Evolutionary conservation across 2,329 filamentous ascomycete species (phyloP).

Genomic region (Ophiostoma australiae): DNA sequence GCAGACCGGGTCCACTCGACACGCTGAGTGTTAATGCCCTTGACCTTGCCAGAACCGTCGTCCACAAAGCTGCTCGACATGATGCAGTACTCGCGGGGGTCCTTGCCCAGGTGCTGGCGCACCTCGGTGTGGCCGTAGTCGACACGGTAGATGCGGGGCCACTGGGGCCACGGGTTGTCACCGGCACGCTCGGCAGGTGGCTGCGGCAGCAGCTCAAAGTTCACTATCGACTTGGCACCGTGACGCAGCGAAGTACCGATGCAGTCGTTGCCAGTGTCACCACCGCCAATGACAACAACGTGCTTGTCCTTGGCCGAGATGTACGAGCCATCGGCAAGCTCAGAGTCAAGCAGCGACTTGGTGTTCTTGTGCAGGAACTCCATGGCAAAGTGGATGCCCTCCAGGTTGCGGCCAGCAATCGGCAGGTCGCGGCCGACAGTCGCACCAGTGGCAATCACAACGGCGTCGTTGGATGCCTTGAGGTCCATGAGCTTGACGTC

Average conservation of each 20-base stretch:
- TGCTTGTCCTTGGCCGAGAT: constrained; percentile 94
- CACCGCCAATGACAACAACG: constrained; percentile 93
- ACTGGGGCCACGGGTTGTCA: constrained; percentile 98
- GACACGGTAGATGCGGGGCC: constrained; percentile 96
- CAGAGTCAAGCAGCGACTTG: constrained; percentile 91
- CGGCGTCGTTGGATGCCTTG: constrained; percentile 69
- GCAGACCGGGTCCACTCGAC: constrained; percentile 94
- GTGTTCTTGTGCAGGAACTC: constrained; percentile 97
- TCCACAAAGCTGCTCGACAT: constrained; percentile 97
- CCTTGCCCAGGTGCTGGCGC: constrained; percentile 91
- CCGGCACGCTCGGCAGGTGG: constrained; percentile 82
- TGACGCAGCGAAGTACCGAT: constrained; percentile 95
- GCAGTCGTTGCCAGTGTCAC: constrained; percentile 96
- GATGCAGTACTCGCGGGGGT: constrained; percentile 94
- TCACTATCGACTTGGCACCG: constrained; percentile 90
- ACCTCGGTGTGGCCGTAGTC: constrained; percentile 97
- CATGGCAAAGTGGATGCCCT: constrained; percentile 95
- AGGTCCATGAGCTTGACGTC: constrained; percentile 67
- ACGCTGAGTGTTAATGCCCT: constrained; percentile 91
- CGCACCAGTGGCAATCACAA: constrained; percentile 86
- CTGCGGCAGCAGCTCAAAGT: constrained; percentile 93
- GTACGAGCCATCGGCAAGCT: constrained; percentile 76
- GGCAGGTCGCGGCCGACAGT: constrained; percentile 90
- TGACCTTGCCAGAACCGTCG: constrained; percentile 79
- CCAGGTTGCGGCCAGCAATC: constrained; percentile 79